phyloP scores from a whole-genome alignment of 805 yeast genomes.

The Teunomyces barrocoloradensis region DNA sequence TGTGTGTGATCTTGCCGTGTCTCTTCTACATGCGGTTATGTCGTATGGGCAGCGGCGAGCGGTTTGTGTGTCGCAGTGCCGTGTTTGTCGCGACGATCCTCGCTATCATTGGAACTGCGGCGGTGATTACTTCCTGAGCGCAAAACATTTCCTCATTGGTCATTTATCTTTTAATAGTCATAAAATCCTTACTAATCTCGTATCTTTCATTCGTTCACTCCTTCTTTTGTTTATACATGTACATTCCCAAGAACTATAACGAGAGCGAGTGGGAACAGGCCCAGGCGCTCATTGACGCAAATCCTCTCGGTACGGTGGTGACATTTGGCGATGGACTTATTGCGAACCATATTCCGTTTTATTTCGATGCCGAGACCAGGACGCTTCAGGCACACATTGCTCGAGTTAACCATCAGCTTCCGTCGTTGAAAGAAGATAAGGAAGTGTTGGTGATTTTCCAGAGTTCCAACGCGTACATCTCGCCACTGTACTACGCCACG shows the following conservation, averaged over 20 bases:
- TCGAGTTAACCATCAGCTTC: constrained; percentile 48
- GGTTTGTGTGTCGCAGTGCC: constrained; percentile 8
- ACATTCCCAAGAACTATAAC: constrained; percentile 33
- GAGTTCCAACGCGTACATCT: constrained; percentile 49
- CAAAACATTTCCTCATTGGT: no score
- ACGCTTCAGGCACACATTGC: constrained; percentile 56
- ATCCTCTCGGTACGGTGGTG: constrained; percentile 54
- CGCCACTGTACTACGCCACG: constrained; percentile 59
- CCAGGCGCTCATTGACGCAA: constrained; percentile 39
- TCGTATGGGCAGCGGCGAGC: constrained; percentile 14
- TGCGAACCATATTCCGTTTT: constrained; percentile 60
- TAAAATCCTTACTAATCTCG: no score
- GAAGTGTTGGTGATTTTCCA: constrained; percentile 53
- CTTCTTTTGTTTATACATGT: constrained; percentile 21
- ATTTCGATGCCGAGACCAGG: constrained; percentile 37
- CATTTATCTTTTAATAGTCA: no score
- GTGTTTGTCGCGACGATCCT: constrained; percentile 11
- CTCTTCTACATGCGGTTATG: constrained; percentile 32
- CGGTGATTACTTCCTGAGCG: constrained; percentile 4
- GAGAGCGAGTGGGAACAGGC: constrained; percentile 36
- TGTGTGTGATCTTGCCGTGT: constrained; percentile 40
- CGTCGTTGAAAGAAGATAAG: constrained; percentile 36
- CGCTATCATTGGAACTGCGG: constrained; percentile 21
- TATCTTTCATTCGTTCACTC: no score
- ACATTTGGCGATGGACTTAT: constrained; percentile 36